Conservation (phyloP, 768 basidiomycete species). For the Cystofilobasidium macerans region DNA sequence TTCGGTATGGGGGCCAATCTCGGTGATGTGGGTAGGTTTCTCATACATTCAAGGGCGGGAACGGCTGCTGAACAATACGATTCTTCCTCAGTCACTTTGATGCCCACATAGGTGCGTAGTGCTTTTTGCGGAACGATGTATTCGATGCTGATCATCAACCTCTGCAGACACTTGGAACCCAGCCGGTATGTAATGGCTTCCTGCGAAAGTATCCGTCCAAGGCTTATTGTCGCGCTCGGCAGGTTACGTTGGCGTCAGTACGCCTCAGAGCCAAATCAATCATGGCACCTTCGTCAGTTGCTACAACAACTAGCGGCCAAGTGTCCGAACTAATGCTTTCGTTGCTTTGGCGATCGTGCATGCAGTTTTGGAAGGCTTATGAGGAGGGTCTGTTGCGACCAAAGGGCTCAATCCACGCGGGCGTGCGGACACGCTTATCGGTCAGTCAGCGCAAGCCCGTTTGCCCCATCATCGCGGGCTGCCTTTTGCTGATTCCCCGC, state of each 20-base stretch:
- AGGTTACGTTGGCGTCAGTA: constrained; percentile 47
- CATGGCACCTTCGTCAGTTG: constrained; percentile 59
- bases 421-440: constrained; percentile 64
- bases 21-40: constrained; percentile 46
- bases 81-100: constrained; percentile 51
- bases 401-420: constrained; percentile 62
- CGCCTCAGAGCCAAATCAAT: constrained; percentile 45
- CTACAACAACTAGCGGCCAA: background rate
- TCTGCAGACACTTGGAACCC: constrained; percentile 33
- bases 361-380: constrained; percentile 56
- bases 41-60: no score
- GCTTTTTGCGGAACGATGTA: background rate
- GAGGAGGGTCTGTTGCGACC: constrained; percentile 66
- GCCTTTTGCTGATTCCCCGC: background rate
- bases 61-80: no score
- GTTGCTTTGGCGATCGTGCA: background rate
- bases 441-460: constrained; percentile 38
- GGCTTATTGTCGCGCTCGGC: no score
- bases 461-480: constrained; percentile 1
- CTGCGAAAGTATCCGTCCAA: no score
- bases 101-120: constrained; percentile 67
- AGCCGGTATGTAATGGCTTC: no score
- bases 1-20: constrained; percentile 60
- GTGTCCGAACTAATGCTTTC: background rate
- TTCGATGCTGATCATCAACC: constrained; percentile 13